Evolutionary conservation across 306 rosid species (phyloP), one percentile per base, ranked within the genome.

Genomic region (Psophocarpus tetragonolobus): DNA sequence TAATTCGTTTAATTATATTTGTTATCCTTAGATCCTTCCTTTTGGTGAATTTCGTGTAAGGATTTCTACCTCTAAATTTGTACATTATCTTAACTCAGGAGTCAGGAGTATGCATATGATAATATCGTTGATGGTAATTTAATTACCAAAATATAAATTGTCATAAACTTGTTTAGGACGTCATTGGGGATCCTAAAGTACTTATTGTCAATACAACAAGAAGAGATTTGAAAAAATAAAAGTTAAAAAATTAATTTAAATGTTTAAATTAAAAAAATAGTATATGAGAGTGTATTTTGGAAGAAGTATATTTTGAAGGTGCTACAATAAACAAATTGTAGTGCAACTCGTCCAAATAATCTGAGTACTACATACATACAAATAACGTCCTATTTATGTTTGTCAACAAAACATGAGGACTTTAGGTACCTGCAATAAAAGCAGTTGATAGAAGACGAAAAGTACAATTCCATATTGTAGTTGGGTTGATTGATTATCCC

Each of bases 341-440:
- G 0, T 65, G 11, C 50, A 21, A 38, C 0, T 21, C 0, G 10
- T 24, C 21, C 51, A 13, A 67, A 8, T 23, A 17, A 10, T 64
- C 1, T n/a, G 21, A 14, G 65, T 30, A 42, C 12, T 68, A n/a
- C n/a, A n/a, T n/a, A n/a, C 4, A 30, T 11, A 11, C 20, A 50
- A 50, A 32, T 58, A 21, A 42, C 3, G 71, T 47, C 20, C 17
- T 29, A 53, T 74, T 68, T 48, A 82, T 82, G 78, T 82, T 82
- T 67, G 70, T 50, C 15, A 30, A 76, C 33, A 30, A 61, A 56
- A 82, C n/a, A 50, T 18, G 3, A 51, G 56, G 18, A 21, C 21
- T 68, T 42, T 84, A 70, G 84, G 79, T 42, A 63, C 10, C 12
- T 32, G 73, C 68, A 80, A 63, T 75, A 74, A 84, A 79, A 62